These are phyloP conservation scores for Huntiella decipiens DNA, from an alignment of 2,329 filamentous ascomycete genomes.

Conservation along the genomic window DNA sequence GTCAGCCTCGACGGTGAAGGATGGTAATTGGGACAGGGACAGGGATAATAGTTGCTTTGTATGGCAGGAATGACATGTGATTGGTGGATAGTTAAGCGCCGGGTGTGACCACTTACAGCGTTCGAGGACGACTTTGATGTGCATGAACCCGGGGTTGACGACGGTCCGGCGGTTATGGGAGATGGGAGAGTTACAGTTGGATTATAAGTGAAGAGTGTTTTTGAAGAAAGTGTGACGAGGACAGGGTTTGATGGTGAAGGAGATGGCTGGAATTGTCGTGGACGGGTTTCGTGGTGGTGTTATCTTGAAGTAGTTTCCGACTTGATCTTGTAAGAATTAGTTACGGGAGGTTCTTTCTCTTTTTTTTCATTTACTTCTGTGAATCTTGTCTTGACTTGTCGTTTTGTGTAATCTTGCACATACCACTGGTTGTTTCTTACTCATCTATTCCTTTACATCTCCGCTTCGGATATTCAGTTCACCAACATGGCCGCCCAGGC, in stretches of 20 bases:
- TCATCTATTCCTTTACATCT: not conserved
- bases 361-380: not conserved
- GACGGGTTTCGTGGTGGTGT: not conserved
- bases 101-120: constrained; percentile 10
- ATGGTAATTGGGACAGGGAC: no score
- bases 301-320: not conserved
- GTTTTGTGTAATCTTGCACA: no score
- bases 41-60: no score
- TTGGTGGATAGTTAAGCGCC: constrained; percentile 11
- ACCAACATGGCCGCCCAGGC: constrained; percentile 25
- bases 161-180: not conserved
- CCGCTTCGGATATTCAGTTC: not conserved
- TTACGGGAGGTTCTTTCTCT: not conserved
- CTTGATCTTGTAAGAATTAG: not conserved
- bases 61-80: not conserved
- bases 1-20: no score
- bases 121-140: constrained; percentile 1
- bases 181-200: not conserved
- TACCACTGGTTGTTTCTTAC: not conserved
- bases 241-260: not conserved
- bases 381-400: not conserved
- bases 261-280: not conserved
- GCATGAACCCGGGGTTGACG: constrained; percentile 1
- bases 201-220: not conserved
- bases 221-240: not conserved